phyloP scores from a whole-genome alignment of 2,329 filamentous ascomycete species.

The Diaporthe batatas region DNA sequence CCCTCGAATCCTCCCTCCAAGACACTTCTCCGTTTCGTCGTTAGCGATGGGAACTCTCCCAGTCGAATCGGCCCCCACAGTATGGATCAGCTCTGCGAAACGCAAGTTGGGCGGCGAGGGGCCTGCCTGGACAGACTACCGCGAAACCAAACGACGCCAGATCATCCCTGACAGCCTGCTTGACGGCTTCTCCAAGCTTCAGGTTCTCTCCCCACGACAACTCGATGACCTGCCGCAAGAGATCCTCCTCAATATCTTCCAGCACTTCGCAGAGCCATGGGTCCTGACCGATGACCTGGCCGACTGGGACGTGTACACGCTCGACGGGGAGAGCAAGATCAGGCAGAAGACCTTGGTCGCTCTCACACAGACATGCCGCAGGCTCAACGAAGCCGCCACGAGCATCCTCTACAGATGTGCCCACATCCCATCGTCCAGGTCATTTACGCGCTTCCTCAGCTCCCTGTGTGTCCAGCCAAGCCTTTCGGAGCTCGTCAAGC shows the following conservation, averaged over 20 bases:
- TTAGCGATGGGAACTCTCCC: neutral
- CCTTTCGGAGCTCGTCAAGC: constrained; percentile 1
- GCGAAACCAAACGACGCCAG: constrained; percentile 1
- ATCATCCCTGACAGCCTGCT: constrained; percentile 3
- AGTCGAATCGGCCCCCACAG: neutral
- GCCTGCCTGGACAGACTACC: neutral
- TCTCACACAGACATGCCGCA: constrained; percentile 14
- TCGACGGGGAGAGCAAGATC: constrained; percentile 1
- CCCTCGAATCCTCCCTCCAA: neutral
- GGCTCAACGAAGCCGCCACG: constrained; percentile 5
- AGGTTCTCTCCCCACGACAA: neutral
- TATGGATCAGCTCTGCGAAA: neutral
- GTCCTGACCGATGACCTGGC: constrained; percentile 7
- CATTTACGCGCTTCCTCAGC: constrained; percentile 1
- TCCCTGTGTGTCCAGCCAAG: neutral
- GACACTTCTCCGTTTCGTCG: neutral
- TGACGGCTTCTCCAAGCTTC: neutral
- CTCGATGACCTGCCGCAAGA: constrained; percentile 11
- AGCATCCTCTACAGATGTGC: constrained; percentile 24
- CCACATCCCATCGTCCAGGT: neutral
- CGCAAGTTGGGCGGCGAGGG: neutral
- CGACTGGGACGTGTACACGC: constrained; percentile 9
- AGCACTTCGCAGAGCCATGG: constrained; percentile 24
- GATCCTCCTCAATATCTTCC: constrained; percentile 21
- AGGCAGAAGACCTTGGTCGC: constrained; percentile 9